Conservation (phyloP, 331 rosid genomes). For the Malus hybrid region DNA sequence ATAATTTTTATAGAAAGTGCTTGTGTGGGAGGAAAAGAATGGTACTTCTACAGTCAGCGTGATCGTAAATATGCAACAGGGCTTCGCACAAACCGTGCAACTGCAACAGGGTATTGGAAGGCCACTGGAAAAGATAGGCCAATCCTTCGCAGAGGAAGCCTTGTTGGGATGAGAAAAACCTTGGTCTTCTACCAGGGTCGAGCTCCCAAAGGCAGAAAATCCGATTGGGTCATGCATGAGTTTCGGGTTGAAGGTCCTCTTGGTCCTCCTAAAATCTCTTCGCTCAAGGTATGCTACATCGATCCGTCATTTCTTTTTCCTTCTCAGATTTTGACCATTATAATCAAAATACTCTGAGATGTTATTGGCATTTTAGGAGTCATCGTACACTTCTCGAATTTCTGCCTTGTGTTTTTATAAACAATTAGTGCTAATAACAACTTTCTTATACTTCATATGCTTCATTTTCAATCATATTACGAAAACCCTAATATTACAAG, state of each 20-base stretch:
- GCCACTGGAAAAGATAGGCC: constrained; percentile 89
- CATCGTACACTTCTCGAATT: too few relatives aligned
- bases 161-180: constrained; percentile 92
- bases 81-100: constrained; percentile 75
- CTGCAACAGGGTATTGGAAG: constrained; percentile 88
- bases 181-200: constrained; percentile 93
- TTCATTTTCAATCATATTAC: too few relatives aligned
- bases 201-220: constrained; percentile 86
- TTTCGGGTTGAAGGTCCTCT: constrained; percentile 64
- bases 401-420: too few relatives aligned
- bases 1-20: constrained; percentile 37
- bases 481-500: too few relatives aligned
- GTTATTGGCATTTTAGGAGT: too few relatives aligned
- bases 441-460: too few relatives aligned
- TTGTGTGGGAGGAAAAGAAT: constrained; percentile 85
- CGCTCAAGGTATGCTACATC: constrained; percentile 40
- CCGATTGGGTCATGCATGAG: constrained; percentile 96
- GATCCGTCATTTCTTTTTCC: neutral
- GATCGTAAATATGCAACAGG: constrained; percentile 88
- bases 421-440: too few relatives aligned
- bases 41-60: constrained; percentile 81
- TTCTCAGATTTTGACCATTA: neutral
- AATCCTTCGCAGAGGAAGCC: constrained; percentile 39
- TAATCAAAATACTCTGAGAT: too few relatives aligned
- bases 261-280: constrained; percentile 40